A percentile compares a stretch with the other conserved stretches of the same genome.
phyloP scores from a whole-genome alignment of 805 yeast species.

The Cyberlindnera suaveolens region DNA sequence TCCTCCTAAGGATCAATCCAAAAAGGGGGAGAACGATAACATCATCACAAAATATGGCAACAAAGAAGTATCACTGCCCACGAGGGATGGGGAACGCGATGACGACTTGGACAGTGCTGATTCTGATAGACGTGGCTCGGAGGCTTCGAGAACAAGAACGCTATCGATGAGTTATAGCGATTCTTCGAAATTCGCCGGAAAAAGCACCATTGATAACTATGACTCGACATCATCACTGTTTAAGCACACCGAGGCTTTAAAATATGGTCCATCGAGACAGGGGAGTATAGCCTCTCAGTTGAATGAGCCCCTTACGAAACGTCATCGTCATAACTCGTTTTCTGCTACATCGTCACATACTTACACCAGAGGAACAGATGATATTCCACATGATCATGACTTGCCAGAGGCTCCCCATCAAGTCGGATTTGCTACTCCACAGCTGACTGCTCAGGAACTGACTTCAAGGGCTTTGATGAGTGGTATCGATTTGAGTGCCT shows the following conservation, averaged over 20 bases:
- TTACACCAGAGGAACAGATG: conserved; percentile 20
- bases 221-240: conserved; percentile 24
- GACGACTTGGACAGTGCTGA: conserved; percentile 4
- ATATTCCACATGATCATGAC: conserved; percentile 5
- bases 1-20: conserved; percentile 31
- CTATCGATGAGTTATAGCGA: neutral
- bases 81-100: conserved; percentile 12
- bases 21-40: conserved; percentile 27
- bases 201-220: conserved; percentile 12
- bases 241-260: conserved; percentile 12
- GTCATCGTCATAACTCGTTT: conserved; percentile 38
- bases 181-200: conserved; percentile 3
- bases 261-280: conserved; percentile 6
- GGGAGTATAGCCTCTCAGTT: conserved; percentile 2
- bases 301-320: conserved; percentile 12
- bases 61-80: conserved; percentile 33
- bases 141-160: neutral
- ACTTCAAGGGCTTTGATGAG: conserved; percentile 27
- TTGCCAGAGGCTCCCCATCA: conserved; percentile 51
- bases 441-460: conserved; percentile 45
- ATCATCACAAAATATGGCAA: conserved; percentile 34
- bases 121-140: conserved; percentile 2
- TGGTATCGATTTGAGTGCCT: conserved; percentile 32
- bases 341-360: conserved; percentile 36
- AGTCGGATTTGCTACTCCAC: conserved; percentile 81